Conservation (phyloP, 2,329 filamentous ascomycete species). For the Chalara sp. region DNA sequence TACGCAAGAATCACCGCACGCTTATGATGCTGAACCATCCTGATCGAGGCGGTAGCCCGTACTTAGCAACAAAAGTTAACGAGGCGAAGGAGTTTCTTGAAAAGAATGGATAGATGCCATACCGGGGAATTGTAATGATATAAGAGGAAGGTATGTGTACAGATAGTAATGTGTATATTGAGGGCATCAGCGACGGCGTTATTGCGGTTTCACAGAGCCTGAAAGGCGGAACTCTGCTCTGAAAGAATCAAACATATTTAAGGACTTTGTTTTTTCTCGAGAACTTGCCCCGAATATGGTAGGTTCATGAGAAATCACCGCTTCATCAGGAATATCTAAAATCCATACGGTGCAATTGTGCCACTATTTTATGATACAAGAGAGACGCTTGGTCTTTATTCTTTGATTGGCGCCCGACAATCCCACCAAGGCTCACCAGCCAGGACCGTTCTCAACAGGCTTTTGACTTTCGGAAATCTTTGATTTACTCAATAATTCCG, state of each 20-base stretch:
- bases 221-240: conserved; percentile 18
- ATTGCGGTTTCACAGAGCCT: conserved; percentile 3
- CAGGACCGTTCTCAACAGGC: too few relatives aligned
- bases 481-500: too few relatives aligned
- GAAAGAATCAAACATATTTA: background rate
- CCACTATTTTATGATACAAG: too few relatives aligned
- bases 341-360: too few relatives aligned
- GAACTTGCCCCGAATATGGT: background rate
- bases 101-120: conserved; percentile 43
- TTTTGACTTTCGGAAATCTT: too few relatives aligned
- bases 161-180: background rate
- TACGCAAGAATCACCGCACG: conserved; percentile 90
- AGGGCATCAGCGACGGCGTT: conserved; percentile 22
- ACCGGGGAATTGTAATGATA: background rate
- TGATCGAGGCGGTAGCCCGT: conserved; percentile 92
- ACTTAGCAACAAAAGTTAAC: conserved; percentile 95
- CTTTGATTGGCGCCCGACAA: too few relatives aligned
- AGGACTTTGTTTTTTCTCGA: background rate
- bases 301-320: background rate
- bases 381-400: too few relatives aligned
- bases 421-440: too few relatives aligned
- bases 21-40: conserved; percentile 98
- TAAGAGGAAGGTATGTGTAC: conserved; percentile 3
- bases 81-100: conserved; percentile 96
- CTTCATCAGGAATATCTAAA: too few relatives aligned